Evolutionary conservation across 1,139 yeast species (phyloP).

Genomic region (Candida sp.): DNA sequence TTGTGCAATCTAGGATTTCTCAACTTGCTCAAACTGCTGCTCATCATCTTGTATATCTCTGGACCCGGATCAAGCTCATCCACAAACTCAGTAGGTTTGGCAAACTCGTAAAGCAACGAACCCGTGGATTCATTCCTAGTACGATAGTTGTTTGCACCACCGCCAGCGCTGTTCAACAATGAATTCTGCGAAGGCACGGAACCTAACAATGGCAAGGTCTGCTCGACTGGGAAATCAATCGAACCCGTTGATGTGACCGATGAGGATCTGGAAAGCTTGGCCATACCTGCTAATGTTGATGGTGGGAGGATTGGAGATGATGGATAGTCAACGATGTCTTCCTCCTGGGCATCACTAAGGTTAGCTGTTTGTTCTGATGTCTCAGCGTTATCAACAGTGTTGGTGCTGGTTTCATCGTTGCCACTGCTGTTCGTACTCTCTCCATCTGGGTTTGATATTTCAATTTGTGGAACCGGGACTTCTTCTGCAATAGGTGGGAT

Average conservation of each 20-base stretch:
- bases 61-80: constrained; percentile 8
- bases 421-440: constrained; percentile 10
- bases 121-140: constrained; percentile 24
- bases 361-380: neutral
- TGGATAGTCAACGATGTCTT: constrained; percentile 21
- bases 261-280: constrained; percentile 7
- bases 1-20: constrained; percentile 41
- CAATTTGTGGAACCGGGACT: constrained; percentile 1
- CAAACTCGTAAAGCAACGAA: constrained; percentile 30
- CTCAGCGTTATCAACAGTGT: neutral
- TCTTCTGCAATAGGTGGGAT: neutral
- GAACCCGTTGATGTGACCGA: constrained; percentile 11
- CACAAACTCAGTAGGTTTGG: constrained; percentile 14
- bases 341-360: constrained; percentile 13
- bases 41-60: constrained; percentile 9
- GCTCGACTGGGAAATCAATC: constrained; percentile 34
- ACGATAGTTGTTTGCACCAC: constrained; percentile 1
- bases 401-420: neutral
- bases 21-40: constrained; percentile 28
- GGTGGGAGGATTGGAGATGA: constrained; percentile 12
- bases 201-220: constrained; percentile 41
- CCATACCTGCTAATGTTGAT: constrained; percentile 13
- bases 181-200: constrained; percentile 30
- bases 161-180: constrained; percentile 14
- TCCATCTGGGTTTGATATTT: constrained; percentile 9